phyloP scores from a whole-genome alignment of 2,329 filamentous ascomycete genomes.

The Colletotrichum sublineola region DNA sequence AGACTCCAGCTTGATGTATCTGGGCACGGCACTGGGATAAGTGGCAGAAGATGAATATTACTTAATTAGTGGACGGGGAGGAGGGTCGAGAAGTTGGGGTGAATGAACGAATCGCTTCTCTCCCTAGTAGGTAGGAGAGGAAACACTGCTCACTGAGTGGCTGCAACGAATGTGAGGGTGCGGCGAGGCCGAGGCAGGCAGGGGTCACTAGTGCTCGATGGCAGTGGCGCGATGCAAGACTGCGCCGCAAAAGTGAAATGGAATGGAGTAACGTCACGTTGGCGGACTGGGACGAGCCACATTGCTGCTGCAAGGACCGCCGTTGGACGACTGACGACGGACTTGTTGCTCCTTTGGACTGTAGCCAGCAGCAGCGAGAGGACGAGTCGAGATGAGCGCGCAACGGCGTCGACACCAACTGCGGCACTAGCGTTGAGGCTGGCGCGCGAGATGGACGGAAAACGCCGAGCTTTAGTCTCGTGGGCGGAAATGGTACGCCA shows the following conservation, averaged over 20 bases:
- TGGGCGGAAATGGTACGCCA: neutral
- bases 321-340: constrained; percentile 6
- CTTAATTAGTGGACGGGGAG: neutral
- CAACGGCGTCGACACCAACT: neutral
- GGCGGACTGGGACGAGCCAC: neutral
- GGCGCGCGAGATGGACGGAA: neutral
- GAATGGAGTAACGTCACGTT: constrained; percentile 1
- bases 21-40: neutral
- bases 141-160: neutral
- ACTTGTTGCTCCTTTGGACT: constrained; percentile 2
- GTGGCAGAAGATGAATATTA: neutral
- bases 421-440: neutral
- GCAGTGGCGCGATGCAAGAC: constrained; percentile 15
- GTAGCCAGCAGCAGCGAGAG: neutral
- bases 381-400: constrained; percentile 10
- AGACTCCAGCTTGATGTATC: neutral
- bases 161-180: constrained; percentile 5
- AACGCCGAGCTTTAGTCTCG: neutral
- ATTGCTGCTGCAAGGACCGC: neutral
- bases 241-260: constrained; percentile 6
- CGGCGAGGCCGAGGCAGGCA: constrained; percentile 35
- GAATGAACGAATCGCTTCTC: constrained; percentile 21
- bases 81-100: constrained; percentile 5
- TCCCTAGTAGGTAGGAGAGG: neutral
- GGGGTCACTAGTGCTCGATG: constrained; percentile 23